Conservation (phyloP, 208 protist genomes). For the Crithidia brevicula region DNA sequence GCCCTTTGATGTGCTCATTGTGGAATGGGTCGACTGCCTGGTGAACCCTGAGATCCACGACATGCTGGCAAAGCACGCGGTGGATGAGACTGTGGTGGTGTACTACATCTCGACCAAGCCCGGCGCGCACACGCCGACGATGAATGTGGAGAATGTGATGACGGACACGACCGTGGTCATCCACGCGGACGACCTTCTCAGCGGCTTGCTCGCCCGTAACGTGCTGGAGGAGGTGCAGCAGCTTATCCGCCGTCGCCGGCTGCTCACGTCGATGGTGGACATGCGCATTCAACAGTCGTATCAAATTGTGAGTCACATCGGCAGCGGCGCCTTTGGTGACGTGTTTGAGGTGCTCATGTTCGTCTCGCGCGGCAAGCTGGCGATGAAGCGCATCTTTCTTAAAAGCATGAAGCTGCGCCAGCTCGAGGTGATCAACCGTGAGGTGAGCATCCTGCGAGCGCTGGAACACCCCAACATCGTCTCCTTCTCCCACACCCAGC, state of each 20-base stretch:
- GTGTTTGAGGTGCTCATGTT: conserved; percentile 80
- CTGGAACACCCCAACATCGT: conserved; percentile 84
- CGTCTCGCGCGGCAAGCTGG: conserved; percentile 68
- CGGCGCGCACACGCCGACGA: conserved; percentile 28
- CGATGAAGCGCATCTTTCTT: conserved; percentile 84
- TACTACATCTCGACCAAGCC: conserved; percentile 48
- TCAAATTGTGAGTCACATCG: conserved; percentile 69
- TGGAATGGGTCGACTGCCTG: conserved; percentile 64
- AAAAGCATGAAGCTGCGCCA: conserved; percentile 52
- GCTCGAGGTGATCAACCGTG: conserved; percentile 72
- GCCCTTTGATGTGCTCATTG: conserved; percentile 65
- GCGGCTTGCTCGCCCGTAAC: conserved; percentile 32
- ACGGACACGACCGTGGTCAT: conserved; percentile 30
- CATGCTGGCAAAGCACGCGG: conserved; percentile 28
- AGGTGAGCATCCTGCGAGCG: conserved; percentile 76
- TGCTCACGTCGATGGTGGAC: conserved; percentile 58
- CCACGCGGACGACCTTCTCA: conserved; percentile 31
- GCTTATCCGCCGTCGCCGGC: conserved; percentile 45
- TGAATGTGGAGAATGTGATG: conserved; percentile 36
- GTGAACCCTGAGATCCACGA: conserved; percentile 52
- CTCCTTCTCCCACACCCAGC: conserved; percentile 66
- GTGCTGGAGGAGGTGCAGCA: conserved; percentile 44
- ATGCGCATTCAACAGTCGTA: conserved; percentile 50
- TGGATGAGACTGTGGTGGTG: conserved; percentile 50
- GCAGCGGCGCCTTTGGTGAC: conserved; percentile 75